Base-by-base conservation (phyloP, 768 basidiomycete genomes). In the Hysterangium stoloniferum region DNA sequence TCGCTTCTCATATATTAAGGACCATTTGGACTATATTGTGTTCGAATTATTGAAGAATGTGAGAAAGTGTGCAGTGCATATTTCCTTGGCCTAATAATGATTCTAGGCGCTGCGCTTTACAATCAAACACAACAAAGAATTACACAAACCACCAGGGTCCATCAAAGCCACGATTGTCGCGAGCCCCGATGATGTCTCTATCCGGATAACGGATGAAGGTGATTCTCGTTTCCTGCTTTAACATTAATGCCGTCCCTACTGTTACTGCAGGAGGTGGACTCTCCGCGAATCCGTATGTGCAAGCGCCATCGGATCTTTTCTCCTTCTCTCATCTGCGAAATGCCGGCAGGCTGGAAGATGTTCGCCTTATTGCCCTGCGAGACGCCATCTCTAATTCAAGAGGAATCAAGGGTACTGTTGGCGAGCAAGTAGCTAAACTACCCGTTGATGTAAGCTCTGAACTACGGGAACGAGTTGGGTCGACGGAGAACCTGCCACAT, bases 161-260 rank as follows among this genome's bases (percentile, higher is more conserved):
- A 82, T 93, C 45, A 71, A 68, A 25, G 82, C 81, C 1, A 94
- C 91, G 0, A 80, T 95, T 40, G 82, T 82, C 6, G 78, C 81
- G 2, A 82, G 84, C 1, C 73, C 79, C 28, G 76, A 89, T 45
- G 78, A 87, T 44, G 76, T 95, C 40, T 75, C 79, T 5, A 76
- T 95, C 44, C 82, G 91, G 33, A 84, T 95, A 68, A 91, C 90
- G n/a, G 91, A 95, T 62, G 82, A 88, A 78, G 92, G 90, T 82
- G 48, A 35, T 20, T 34, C 34, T 32, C n/a, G 2, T 17, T 38
- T 24, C 15, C 6, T 27, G 17, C 13, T 13, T 37, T 47, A 40
- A 31, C 17, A 24, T 38, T 40, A n/a, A n/a, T n/a, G 29, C 38
- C 13, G 51, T 20, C 40, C 38, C 48, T 28, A 48, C 33, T 41